Percentiles rank a stretch among this genome's conserved stretches.
phyloP scores from a whole-genome alignment of 2,329 filamentous ascomycete genomes.

The Arthrobotrys iridis region DNA sequence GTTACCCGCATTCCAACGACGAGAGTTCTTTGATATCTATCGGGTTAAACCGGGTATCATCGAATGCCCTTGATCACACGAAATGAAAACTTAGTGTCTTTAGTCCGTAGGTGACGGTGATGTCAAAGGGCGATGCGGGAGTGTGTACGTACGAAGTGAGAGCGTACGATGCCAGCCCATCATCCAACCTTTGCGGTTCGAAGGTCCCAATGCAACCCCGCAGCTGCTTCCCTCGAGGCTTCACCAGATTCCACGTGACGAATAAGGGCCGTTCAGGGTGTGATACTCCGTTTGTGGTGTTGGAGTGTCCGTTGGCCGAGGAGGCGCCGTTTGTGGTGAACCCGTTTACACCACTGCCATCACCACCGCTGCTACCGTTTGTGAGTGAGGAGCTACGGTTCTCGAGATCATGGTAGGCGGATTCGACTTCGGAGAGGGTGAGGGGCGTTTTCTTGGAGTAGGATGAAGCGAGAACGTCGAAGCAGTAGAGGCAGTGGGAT shows the following conservation, averaged over 20 bases:
- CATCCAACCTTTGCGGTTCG: conserved; percentile 75
- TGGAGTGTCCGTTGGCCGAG: conserved; percentile 16
- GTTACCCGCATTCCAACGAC: conserved; percentile 63
- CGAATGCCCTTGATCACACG: conserved; percentile 64
- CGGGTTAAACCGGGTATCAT: conserved; percentile 72
- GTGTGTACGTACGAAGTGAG: conserved; percentile 73
- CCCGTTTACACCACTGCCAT: neutral
- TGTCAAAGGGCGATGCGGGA: neutral
- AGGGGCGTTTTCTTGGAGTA: conserved; percentile 77
- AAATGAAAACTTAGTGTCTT: too few species aligned
- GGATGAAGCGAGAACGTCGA: conserved; percentile 81
- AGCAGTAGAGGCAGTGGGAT: conserved; percentile 91
- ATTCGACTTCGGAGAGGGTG: conserved; percentile 69
- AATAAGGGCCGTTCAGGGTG: conserved; percentile 77
- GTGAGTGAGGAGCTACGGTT: conserved; percentile 50
- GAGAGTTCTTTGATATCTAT: conserved; percentile 69
- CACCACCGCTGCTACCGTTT: conserved; percentile 9
- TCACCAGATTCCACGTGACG: conserved; percentile 87
- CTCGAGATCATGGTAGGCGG: conserved; percentile 71
- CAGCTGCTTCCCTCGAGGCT: conserved; percentile 64
- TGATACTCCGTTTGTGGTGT: conserved; percentile 57
- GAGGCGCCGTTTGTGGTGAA: conserved; percentile 59
- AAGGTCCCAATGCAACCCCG: conserved; percentile 98
- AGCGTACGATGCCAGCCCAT: conserved; percentile 81
- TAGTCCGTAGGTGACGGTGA: neutral